Evolutionary conservation across 768 basidiomycete species (phyloP).

Genomic region (Obba rivulosa): DNA sequence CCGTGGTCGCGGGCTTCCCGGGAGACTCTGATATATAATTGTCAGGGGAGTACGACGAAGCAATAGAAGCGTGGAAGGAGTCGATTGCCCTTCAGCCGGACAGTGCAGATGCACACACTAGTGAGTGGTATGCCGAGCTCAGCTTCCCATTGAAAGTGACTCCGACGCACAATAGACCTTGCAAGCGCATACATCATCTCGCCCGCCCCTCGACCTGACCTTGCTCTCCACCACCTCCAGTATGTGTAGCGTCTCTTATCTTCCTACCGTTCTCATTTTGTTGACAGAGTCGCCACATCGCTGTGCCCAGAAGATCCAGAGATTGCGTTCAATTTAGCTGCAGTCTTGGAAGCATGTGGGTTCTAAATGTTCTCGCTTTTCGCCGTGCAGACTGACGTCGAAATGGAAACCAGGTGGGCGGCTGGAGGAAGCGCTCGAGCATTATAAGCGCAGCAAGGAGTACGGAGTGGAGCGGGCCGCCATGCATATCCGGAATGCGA

Average conservation of each 20-base stretch:
- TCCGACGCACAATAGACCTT: constrained; percentile 45
- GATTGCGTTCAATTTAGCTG: constrained; percentile 87
- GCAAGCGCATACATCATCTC: constrained; percentile 89
- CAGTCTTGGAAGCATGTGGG: constrained; percentile 85
- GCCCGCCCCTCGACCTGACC: constrained; percentile 72
- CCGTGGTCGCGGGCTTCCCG: constrained; percentile 5
- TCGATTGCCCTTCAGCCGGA: constrained; percentile 76
- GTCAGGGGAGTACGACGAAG: constrained; percentile 82
- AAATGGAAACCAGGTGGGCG: constrained; percentile 53
- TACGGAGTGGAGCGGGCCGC: constrained; percentile 78
- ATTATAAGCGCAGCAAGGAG: constrained; percentile 77
- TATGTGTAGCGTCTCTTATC: constrained; percentile 32
- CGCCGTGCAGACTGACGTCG: too few relatives aligned
- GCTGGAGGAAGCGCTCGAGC: constrained; percentile 73
- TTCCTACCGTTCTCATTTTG: constrained; percentile 23
- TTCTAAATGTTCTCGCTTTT: constrained; percentile 3
- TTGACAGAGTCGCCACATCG: constrained; percentile 71
- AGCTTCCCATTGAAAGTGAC: constrained; percentile 15
- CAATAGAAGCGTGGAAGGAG: constrained; percentile 83
- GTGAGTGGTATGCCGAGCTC: constrained; percentile 36
- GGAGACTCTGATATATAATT: not conserved
- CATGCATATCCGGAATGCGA: constrained; percentile 78
- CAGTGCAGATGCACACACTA: constrained; percentile 84
- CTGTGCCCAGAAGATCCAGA: constrained; percentile 87
- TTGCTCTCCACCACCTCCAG: constrained; percentile 82